Evolutionary conservation across 768 basidiomycete genomes (phyloP).

Genomic region (Termitomyces sp.): DNA sequence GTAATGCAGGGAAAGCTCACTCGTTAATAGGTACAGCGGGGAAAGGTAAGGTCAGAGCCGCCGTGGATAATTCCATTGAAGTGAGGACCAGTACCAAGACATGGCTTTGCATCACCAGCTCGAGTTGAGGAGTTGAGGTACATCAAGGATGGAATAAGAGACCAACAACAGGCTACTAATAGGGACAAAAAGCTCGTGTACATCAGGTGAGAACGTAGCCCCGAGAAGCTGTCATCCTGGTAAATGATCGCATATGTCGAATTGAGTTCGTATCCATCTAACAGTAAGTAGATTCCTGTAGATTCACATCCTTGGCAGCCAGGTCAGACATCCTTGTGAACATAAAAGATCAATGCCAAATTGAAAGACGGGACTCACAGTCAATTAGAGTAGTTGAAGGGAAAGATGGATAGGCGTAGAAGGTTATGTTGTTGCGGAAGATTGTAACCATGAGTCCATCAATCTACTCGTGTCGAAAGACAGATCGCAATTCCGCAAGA

Average conservation of each 20-base stretch:
- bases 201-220: neutral
- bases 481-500: neutral
- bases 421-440: neutral
- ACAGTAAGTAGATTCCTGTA: neutral
- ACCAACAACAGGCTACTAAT: neutral
- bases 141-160: slow-evolving; percentile 1
- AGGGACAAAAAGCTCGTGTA: neutral
- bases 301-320: no score
- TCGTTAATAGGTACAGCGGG: neutral
- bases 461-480: neutral
- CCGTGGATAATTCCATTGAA: neutral
- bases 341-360: neutral
- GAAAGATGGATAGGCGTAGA: neutral
- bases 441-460: neutral
- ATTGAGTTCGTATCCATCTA: neutral
- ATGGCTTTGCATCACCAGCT: slow-evolving; percentile 8
- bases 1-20: neutral
- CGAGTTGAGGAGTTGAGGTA: slow-evolving; percentile 2
- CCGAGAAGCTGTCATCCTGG: neutral
- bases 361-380: neutral
- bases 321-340: no score
- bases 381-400: neutral
- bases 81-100: neutral
- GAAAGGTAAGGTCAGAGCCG: slow-evolving; percentile 9
- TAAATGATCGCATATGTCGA: neutral